Evolutionary conservation across 148 eudicot genomes (phyloP).

Genomic region (Fagopyrum homotropicum): DNA sequence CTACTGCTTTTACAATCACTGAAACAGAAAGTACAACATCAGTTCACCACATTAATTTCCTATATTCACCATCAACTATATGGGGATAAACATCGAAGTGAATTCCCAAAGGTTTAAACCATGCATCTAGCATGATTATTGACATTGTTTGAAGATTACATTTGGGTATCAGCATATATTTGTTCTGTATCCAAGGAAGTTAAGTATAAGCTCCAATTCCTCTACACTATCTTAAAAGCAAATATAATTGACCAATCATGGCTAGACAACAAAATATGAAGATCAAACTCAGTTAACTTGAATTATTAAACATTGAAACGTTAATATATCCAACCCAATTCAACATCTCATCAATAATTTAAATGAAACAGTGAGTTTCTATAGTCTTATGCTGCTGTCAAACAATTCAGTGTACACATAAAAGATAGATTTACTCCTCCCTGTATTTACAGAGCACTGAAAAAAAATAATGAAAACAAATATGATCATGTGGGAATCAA

Average conservation of each 20-base stretch:
- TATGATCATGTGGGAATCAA: too few relatives aligned
- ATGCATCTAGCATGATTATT: not conserved
- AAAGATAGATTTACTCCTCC: too few relatives aligned
- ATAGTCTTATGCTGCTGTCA: too few relatives aligned
- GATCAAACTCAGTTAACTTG: slow-evolving; percentile 13
- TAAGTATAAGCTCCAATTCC: not conserved
- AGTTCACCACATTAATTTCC: not conserved
- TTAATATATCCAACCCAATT: too few relatives aligned
- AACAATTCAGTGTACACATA: too few relatives aligned
- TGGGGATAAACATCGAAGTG: not conserved
- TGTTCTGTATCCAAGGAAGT: too few relatives aligned
- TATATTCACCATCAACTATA: not conserved
- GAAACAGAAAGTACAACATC: slow-evolving; percentile 12
- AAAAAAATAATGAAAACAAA: too few relatives aligned
- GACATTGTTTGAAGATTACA: not conserved
- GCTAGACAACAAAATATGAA: not conserved
- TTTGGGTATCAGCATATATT: not conserved
- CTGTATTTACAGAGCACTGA: too few relatives aligned
- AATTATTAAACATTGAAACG: slow-evolving; percentile 23
- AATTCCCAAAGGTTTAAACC: not conserved
- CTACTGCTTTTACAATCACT: slow-evolving; percentile 99
- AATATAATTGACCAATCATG: not conserved
- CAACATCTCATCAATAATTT: too few relatives aligned
- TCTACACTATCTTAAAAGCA: not conserved
- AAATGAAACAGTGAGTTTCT: too few relatives aligned